These are phyloP conservation scores for Gautieria morchelliformis DNA, from an alignment of 768 basidiomycete species.

Conservation along the genomic window DNA sequence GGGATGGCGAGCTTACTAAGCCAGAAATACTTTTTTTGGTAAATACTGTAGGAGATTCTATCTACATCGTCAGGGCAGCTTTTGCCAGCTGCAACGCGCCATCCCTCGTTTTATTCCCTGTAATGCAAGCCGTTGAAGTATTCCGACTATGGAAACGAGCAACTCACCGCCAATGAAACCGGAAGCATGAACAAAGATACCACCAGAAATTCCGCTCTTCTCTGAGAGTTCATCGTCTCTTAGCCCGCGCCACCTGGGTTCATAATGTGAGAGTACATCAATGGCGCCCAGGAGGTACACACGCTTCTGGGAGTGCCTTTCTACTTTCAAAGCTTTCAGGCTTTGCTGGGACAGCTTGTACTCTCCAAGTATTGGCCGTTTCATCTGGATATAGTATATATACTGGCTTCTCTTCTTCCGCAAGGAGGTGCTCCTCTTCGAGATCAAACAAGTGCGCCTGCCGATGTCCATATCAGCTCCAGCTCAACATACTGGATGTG, in stretches of 20 bases:
- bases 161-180: conserved; percentile 89
- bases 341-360: conserved; percentile 82
- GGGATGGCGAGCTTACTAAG: too few relatives aligned
- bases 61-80: conserved; percentile 41
- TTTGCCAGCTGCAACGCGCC: conserved; percentile 77
- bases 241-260: conserved; percentile 69
- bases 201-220: conserved; percentile 64
- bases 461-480: not conserved
- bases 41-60: not conserved
- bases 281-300: conserved; percentile 9
- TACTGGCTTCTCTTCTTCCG: conserved; percentile 45
- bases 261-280: not conserved
- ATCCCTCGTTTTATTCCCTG: conserved; percentile 84
- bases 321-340: conserved; percentile 84
- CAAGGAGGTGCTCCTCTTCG: conserved; percentile 47
- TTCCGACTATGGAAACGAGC: not conserved
- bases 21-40: too few relatives aligned
- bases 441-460: conserved; percentile 89
- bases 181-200: conserved; percentile 90
- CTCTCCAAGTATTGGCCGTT: conserved; percentile 64
- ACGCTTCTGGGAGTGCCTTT: conserved; percentile 80
- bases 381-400: conserved; percentile 93
- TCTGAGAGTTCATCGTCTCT: conserved; percentile 75
- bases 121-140: not conserved
- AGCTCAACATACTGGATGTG: not conserved